Percentiles rank a stretch among this genome's conserved stretches.
phyloP scores from a whole-genome alignment of 169 alveolate genomes.

The Plasmodium inui region DNA sequence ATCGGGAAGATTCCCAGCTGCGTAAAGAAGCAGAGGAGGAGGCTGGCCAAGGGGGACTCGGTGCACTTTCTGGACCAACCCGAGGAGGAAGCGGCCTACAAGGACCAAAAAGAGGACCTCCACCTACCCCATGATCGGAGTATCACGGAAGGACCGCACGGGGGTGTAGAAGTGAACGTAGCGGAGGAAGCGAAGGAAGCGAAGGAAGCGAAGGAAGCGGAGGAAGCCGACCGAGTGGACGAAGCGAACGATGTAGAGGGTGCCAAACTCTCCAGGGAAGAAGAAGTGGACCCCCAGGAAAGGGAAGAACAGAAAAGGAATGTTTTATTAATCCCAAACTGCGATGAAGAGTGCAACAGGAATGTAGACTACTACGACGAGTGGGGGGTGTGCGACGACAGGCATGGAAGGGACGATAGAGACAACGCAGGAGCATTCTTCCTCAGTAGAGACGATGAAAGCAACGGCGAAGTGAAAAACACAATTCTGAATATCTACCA shows the following conservation, averaged over 20 bases:
- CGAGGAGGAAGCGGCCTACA: background rate
- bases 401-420: background rate
- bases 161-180: background rate
- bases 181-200: background rate
- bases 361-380: background rate
- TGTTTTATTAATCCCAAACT: slow-evolving; percentile 14
- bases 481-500: background rate
- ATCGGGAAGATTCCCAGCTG: background rate
- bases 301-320: background rate
- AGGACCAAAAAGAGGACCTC: background rate
- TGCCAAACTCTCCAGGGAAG: background rate
- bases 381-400: background rate
- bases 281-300: background rate
- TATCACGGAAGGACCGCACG: background rate
- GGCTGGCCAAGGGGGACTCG: background rate
- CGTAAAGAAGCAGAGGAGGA: background rate
- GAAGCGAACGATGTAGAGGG: background rate
- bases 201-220: background rate
- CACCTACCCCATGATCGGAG: background rate
- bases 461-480: background rate
- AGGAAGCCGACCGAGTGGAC: background rate
- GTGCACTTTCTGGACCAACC: background rate
- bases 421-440: background rate
- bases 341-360: slow-evolving; percentile 1
- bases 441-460: background rate